Evolutionary conservation across 1,284 basidiomycete genomes (phyloP), one percentile per base, ranked within the genome.

Genomic region (Ceratobasidium sp.): DNA sequence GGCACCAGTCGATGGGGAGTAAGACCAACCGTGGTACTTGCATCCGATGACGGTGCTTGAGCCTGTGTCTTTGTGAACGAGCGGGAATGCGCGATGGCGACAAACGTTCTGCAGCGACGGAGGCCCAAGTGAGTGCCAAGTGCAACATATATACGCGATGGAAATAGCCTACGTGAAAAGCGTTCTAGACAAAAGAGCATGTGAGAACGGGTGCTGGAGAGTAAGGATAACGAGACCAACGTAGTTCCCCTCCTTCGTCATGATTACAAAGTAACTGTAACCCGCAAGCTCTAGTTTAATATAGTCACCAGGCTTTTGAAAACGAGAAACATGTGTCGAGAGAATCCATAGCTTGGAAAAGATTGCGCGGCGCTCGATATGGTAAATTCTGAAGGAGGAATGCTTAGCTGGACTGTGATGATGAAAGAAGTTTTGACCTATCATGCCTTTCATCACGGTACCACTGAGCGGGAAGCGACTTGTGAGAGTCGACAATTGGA

Each of bases 11-110:
- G 75, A 65, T 46, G 65, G 39, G 6, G 75, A 74, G 64, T 78
- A 78, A 45, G 76, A 77, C 77, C 77, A 78, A 1, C 77, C 76
- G 48, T 77, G 77, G 67, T 77, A 78, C 62, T 75, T 76, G 69
- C 77, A 78, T 6, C 76, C 76, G 26, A 78, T 65, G 60, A 77
- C 75, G 23, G 76, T 73, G 23, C 74, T 67, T 28, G 74, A 75
- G 21, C 77, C 77, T 16, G 60, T 60, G 14, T 73, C 50, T 55
- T 78, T 78, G 32, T 74, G 75, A 3, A 77, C 76, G 34, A 78
- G 76, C 5, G 77, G 77, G 60, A 75, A 78, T 1, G 76, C 77
- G n/a, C 77, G 74, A 55, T 78, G 76, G 6, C 76, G 71, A 52
- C 78, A 77, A n/a, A 76, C 74, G 46, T 76, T 77, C 69, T 77